Base-by-base conservation (phyloP, 2,329 filamentous ascomycete genomes). In the Talaromyces sp. region DNA sequence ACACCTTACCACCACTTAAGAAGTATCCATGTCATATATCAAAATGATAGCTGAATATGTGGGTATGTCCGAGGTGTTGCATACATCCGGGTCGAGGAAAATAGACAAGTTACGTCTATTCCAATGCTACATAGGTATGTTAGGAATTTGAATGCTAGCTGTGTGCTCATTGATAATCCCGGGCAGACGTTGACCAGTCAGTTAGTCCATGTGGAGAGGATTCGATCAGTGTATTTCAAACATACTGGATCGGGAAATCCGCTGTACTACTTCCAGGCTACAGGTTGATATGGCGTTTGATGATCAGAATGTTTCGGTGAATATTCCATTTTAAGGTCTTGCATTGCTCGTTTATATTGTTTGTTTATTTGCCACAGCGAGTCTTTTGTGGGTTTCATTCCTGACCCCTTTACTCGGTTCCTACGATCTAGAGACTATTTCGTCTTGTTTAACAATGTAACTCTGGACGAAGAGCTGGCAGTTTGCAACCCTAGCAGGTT, bases 391-490 rank as follows among this genome's bases (percentile, higher is more conserved):
- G 6, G 33, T 56, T 37, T 19, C 8, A 5, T 37, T 39, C 37
- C n/a, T 2, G 52, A 24, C 33, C 19, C 33, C n/a, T 37, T 19
- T 22, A 56, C 52, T 56, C 52, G 33, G 33, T 37, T 24, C 11
- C 9, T 22, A 11, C 5, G n/a, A 37, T 33, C 52, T 39, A 24
- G 39, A 37, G 8, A 39, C 11, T 9, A 10, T 16, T 19, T 24
- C 52, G 10, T 37, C 3, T 39, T 37, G 52, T 22, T 11, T 37
- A 33, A 39, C 52, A 37, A 37, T 56, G 52, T 39, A 39, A 56
- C 52, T 56, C 33, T 56, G 52, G 52, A 39, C 52, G 27, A 59
- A 37, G 56, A 43, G 56, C 33, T 59, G 22, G 56, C 56, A 43
- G 37, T n/a, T 33, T 27, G 7, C 39, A 22, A 14, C 50, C 19